Percentiles rank a stretch among this genome's conserved stretches.
Evolutionary conservation across 2,329 filamentous ascomycete genomes (phyloP).

Genomic region (Dothiorella sarmentorum): DNA sequence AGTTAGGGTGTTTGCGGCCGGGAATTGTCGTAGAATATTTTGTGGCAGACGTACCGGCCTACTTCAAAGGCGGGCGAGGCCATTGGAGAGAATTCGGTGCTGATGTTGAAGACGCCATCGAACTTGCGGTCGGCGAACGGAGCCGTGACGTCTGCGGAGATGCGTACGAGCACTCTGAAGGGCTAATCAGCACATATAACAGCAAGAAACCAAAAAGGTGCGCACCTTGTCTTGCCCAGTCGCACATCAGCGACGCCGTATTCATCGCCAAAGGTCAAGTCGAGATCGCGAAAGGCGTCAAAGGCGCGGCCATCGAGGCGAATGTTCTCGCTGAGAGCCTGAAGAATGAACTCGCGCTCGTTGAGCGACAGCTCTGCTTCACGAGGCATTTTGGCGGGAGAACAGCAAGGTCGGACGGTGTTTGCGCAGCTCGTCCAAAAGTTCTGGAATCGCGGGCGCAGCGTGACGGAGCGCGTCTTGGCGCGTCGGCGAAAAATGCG

Average conservation of each 20-base stretch:
- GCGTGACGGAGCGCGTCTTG: slow-evolving; percentile 13
- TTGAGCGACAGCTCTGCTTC: slow-evolving; percentile 87
- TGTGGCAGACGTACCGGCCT: slow-evolving; percentile 55
- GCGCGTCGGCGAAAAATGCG: slow-evolving; percentile 8
- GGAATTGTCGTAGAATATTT: slow-evolving; percentile 2
- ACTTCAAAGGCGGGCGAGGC: slow-evolving; percentile 86
- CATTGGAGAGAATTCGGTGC: slow-evolving; percentile 88
- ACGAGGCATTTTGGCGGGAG: slow-evolving; percentile 67
- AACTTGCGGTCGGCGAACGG: slow-evolving; percentile 87
- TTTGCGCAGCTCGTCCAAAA: neutral
- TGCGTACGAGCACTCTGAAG: slow-evolving; percentile 72
- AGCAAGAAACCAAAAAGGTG: neutral
- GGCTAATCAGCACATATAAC: slow-evolving; percentile 22
- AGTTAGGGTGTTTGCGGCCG: slow-evolving; percentile 25
- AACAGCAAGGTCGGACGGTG: neutral
- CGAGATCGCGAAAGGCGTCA: slow-evolving; percentile 74
- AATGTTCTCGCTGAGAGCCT: slow-evolving; percentile 76
- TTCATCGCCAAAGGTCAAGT: slow-evolving; percentile 81
- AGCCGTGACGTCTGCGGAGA: slow-evolving; percentile 82
- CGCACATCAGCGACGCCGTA: slow-evolving; percentile 85
- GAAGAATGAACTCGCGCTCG: slow-evolving; percentile 79
- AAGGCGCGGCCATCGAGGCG: slow-evolving; percentile 80
- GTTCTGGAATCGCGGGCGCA: neutral
- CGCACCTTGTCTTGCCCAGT: slow-evolving; percentile 83
- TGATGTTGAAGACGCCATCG: slow-evolving; percentile 91